Evolutionary conservation across 2,329 filamentous ascomycete species (phyloP).

Genomic region (Aspergillus ustus): DNA sequence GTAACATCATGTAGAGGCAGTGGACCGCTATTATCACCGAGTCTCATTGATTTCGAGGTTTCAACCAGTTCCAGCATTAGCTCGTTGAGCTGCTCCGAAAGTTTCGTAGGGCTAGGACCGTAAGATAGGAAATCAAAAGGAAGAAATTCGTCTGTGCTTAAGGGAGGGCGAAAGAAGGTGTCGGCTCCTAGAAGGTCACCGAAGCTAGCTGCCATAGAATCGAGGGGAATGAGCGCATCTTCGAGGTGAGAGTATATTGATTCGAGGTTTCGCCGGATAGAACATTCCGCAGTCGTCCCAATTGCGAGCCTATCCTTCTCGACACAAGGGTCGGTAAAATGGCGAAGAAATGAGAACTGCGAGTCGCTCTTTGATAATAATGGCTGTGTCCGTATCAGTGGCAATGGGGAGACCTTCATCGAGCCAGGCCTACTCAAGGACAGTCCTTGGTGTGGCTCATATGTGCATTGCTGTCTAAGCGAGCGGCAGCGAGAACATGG

Average conservation of each 20-base stretch:
- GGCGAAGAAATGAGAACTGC: constrained; percentile 35
- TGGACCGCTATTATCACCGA: background rate
- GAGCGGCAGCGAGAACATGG: constrained; percentile 33
- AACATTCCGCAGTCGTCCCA: constrained; percentile 36
- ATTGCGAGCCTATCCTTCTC: constrained; percentile 36
- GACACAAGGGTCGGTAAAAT: constrained; percentile 34
- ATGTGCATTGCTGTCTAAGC: constrained; percentile 29
- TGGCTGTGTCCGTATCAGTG: constrained; percentile 6
- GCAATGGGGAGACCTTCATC: constrained; percentile 6
- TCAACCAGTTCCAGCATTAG: constrained; percentile 33
- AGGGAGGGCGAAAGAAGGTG: constrained; percentile 20
- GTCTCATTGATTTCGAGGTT: constrained; percentile 34
- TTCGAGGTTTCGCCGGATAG: constrained; percentile 33
- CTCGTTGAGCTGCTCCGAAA: constrained; percentile 32
- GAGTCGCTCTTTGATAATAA: constrained; percentile 2
- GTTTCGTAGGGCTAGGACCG: constrained; percentile 19
- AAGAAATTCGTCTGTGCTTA: constrained; percentile 23
- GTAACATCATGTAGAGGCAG: constrained; percentile 21
- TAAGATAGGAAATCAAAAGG: constrained; percentile 23
- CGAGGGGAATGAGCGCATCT: constrained; percentile 30
- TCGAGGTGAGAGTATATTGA: constrained; percentile 33
- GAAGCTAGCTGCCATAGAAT: constrained; percentile 23
- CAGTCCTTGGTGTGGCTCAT: constrained; percentile 10
- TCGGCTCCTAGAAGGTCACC: constrained; percentile 18
- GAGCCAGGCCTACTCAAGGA: constrained; percentile 9